phyloP scores from a whole-genome alignment of 352 stramenopile genomes.

The Phytophthora capsici region DNA sequence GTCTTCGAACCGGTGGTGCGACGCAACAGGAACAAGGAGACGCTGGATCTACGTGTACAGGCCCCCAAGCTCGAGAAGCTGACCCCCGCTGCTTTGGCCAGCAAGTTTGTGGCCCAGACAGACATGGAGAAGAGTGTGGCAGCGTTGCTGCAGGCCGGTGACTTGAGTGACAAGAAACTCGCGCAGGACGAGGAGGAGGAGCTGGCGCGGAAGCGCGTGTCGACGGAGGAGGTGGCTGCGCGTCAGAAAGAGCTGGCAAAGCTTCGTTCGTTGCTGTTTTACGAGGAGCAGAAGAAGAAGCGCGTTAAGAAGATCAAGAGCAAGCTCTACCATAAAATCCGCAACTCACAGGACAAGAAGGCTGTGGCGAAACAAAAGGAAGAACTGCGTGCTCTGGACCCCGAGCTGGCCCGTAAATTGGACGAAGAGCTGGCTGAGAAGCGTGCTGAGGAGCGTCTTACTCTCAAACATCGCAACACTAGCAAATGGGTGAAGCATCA shows the following conservation, averaged over 20 bases:
- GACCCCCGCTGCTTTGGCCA: constrained; percentile 87
- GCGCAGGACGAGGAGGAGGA: constrained; percentile 77
- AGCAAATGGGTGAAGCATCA: constrained; percentile 97
- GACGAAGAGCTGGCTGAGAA: constrained; percentile 91
- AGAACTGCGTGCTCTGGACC: constrained; percentile 79
- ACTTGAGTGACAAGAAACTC: constrained; percentile 64
- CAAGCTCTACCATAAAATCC: constrained; percentile 98
- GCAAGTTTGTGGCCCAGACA: constrained; percentile 94
- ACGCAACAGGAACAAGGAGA: constrained; percentile 94
- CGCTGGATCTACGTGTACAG: constrained; percentile 94
- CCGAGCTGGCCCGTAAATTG: constrained; percentile 68
- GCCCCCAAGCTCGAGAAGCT: constrained; percentile 77
- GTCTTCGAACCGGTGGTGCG: constrained; percentile 92
- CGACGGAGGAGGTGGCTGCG: constrained; percentile 77
- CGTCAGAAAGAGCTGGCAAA: constrained; percentile 95
- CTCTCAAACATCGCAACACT: constrained; percentile 98
- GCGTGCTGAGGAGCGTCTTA: constrained; percentile 97
- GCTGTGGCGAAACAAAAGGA: constrained; percentile 88
- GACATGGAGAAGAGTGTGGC: constrained; percentile 90
- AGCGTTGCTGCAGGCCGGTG: constrained; percentile 63
- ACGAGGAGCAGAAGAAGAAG: constrained; percentile 98
- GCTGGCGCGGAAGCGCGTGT: constrained; percentile 76
- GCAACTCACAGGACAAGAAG: constrained; percentile 93
- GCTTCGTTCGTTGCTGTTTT: constrained; percentile 98
- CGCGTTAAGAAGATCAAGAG: constrained; percentile 99